Conservation (phyloP, 106 monocot genomes). For the Narthecium ossifragum region DNA sequence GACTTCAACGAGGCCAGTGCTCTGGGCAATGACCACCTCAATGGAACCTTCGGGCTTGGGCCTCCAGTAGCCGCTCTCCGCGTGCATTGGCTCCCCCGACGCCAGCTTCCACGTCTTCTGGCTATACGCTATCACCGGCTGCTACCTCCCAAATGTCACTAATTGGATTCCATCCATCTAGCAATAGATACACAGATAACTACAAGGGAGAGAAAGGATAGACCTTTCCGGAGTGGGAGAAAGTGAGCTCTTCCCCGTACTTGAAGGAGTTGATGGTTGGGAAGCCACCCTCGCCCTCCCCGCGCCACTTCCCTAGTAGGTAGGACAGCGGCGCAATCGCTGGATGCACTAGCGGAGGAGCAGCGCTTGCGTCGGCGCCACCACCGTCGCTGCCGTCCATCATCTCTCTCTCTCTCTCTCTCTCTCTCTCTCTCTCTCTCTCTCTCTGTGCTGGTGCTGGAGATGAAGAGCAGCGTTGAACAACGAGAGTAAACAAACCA, state of each 20-base stretch:
- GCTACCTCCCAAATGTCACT: background rate
- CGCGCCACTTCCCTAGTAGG: conserved; percentile 71
- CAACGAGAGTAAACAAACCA: too few species aligned
- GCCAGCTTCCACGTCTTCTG: conserved; percentile 87
- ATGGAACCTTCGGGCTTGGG: conserved; percentile 72
- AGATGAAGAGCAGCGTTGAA: conserved; percentile 9
- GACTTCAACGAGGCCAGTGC: conserved; percentile 79
- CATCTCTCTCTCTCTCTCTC: background rate
- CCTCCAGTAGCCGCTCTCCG: conserved; percentile 81
- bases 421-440: background rate
- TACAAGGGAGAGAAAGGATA: background rate
- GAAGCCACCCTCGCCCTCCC: conserved; percentile 80
- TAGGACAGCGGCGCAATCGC: conserved; percentile 54
- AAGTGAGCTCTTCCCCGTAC: conserved; percentile 71
- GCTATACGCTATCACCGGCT: conserved; percentile 78
- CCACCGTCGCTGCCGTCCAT: background rate
- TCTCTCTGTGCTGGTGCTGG: conserved; percentile 20
- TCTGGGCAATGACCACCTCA: conserved; percentile 82
- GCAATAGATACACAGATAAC: background rate
- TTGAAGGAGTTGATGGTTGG: conserved; percentile 83
- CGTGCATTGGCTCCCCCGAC: conserved; percentile 85
- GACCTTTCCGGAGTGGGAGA: conserved; percentile 82
- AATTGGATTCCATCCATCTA: too few species aligned
- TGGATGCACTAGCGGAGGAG: conserved; percentile 52
- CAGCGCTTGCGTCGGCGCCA: conserved; percentile 6